Conservation (phyloP, 2,329 filamentous ascomycete species). For the Ophiocordyceps camponoti-saundersi region DNA sequence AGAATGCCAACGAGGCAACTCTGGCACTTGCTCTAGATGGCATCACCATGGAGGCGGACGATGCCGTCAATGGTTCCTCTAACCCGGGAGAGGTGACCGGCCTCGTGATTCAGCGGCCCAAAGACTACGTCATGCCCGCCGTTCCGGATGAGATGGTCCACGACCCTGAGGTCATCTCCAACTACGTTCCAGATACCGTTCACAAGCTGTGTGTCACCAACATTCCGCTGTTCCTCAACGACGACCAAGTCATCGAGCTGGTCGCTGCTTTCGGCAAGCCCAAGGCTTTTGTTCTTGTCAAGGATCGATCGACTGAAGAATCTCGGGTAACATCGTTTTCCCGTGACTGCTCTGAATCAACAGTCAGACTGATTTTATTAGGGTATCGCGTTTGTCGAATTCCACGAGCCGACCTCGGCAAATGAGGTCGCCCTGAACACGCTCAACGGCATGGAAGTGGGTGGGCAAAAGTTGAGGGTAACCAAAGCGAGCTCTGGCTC, state of each 20-base stretch:
- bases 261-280: slow-evolving; percentile 82
- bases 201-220: slow-evolving; percentile 92
- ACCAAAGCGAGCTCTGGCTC: slow-evolving; percentile 80
- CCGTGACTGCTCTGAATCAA: background rate
- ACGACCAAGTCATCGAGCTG: slow-evolving; percentile 83
- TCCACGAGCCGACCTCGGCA: slow-evolving; percentile 49
- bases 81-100: slow-evolving; percentile 35
- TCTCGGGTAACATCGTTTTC: slow-evolving; percentile 48
- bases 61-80: slow-evolving; percentile 34
- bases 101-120: slow-evolving; percentile 69
- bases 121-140: slow-evolving; percentile 90
- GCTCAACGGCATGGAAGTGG: slow-evolving; percentile 84
- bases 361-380: slow-evolving; percentile 16
- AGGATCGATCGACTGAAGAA: slow-evolving; percentile 70
- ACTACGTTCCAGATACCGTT: slow-evolving; percentile 72
- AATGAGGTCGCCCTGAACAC: slow-evolving; percentile 82
- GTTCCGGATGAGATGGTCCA: slow-evolving; percentile 56
- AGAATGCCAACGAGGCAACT: slow-evolving; percentile 71
- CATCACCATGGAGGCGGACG: slow-evolving; percentile 66
- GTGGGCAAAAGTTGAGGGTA: slow-evolving; percentile 72
- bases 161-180: slow-evolving; percentile 62
- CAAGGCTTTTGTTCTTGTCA: slow-evolving; percentile 80
- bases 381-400: slow-evolving; percentile 96
- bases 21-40: slow-evolving; percentile 82
- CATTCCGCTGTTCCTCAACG: slow-evolving; percentile 71